Conservation (phyloP, 2,329 filamentous ascomycete species). For the Thelonectria blattea region DNA sequence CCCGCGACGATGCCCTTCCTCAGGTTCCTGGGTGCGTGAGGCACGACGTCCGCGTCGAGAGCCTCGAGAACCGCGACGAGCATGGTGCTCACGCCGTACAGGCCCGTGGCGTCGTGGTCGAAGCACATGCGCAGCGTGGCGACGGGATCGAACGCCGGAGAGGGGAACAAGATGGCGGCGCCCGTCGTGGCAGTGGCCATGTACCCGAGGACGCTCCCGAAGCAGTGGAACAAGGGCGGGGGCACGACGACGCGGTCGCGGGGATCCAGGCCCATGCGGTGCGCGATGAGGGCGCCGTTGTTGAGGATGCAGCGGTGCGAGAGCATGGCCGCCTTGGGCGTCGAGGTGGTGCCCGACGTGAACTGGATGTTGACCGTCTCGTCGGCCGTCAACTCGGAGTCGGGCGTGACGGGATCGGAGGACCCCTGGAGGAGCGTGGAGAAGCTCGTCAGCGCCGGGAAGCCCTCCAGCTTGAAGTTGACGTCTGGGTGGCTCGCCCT, state of each 20-base stretch:
- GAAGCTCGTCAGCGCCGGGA: slow-evolving; percentile 54
- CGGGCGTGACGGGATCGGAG: slow-evolving; percentile 47
- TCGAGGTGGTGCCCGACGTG: slow-evolving; percentile 91
- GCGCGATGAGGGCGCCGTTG: slow-evolving; percentile 84
- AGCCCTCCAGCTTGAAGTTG: slow-evolving; percentile 51
- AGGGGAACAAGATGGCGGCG: slow-evolving; percentile 81
- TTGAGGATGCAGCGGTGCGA: slow-evolving; percentile 88
- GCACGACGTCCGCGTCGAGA: slow-evolving; percentile 54
- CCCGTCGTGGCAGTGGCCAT: slow-evolving; percentile 89
- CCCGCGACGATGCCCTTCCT: slow-evolving; percentile 93
- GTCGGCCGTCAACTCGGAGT: slow-evolving; percentile 56
- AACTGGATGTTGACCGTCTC: slow-evolving; percentile 96
- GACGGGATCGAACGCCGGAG: slow-evolving; percentile 82
- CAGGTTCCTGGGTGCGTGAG: slow-evolving; percentile 50
- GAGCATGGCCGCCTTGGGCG: slow-evolving; percentile 90
- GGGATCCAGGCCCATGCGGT: slow-evolving; percentile 80
- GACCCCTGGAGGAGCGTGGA: slow-evolving; percentile 46
- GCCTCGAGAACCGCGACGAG: slow-evolving; percentile 86
- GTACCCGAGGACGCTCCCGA: slow-evolving; percentile 90
- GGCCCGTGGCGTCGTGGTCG: slow-evolving; percentile 62
- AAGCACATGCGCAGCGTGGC: slow-evolving; percentile 68
- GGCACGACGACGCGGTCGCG: slow-evolving; percentile 82
- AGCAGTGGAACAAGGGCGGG: slow-evolving; percentile 88
- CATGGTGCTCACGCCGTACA: slow-evolving; percentile 96
- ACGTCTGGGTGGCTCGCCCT: slow-evolving; percentile 55